Evolutionary conservation across 352 stramenopile genomes (phyloP), one percentile per base, ranked within the genome.

Genomic region (Globisporangium camurandrum): DNA sequence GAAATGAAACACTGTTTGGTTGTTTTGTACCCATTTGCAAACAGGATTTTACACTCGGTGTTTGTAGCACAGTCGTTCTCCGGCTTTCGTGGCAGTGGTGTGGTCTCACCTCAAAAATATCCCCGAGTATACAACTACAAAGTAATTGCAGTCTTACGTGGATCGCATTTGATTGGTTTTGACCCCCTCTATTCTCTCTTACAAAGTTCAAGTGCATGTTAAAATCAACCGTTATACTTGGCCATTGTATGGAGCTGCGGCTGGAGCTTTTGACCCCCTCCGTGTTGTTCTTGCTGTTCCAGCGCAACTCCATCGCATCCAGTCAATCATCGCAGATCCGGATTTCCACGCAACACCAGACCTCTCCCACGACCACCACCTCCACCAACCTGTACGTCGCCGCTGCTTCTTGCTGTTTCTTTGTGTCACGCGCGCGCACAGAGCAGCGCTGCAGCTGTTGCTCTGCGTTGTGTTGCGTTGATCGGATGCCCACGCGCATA

Each of bases 311-410:
- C n/a, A n/a, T n/a, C n/a, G n/a, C n/a, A n/a, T n/a, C n/a, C n/a
- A n/a, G n/a, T 39, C 49, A 55, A 40, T 55, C 49, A 45, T 31
- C 47, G 30, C 49, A 55, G 39, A 55, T 55, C 49, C 39, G 49
- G 38, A 55, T 55, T 55, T 55, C 49, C 49, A 55, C n/a, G n/a
- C n/a, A 22, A 28, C 37, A 55, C 43, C 38, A 42, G 24, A 26
- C 22, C 37, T 48, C 22, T 31, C 28, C 19, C 26, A 47, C 28
- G 27, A 49, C 30, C 37, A 27, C 26, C 26, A 23, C 34, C 46
- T 20, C 33, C 42, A 37, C 37, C 28, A n/a, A n/a, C n/a, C n/a
- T n/a, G 48, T 54, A 37, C 38, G 48, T 26, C 22, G 8, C 14
- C 10, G 22, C 6, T 26, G 22, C 23, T 14, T 36, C 42, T 48